Conservation (phyloP, 208 protist genomes). For the Leishmania major region DNA sequence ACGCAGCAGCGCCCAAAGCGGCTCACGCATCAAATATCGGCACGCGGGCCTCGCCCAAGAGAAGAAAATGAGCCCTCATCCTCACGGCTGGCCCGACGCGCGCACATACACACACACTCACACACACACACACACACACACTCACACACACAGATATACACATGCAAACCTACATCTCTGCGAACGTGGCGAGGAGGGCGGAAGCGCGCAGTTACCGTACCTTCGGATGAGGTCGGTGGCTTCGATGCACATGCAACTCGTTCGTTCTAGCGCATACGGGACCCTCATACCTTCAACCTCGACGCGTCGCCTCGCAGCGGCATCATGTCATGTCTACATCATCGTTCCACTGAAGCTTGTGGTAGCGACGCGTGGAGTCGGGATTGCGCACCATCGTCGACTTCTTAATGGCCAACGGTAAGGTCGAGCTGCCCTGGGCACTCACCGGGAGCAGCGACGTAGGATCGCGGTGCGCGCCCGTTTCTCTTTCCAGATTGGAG, state of each 20-base stretch:
- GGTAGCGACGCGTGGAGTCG: constrained; percentile 28
- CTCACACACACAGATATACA: neutral
- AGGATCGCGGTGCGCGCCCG: neutral
- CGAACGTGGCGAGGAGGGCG: neutral
- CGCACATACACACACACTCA: neutral
- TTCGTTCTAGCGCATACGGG: no score
- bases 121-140: neutral
- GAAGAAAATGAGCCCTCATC: neutral
- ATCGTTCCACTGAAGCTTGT: constrained; percentile 31
- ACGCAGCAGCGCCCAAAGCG: neutral
- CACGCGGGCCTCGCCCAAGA: neutral
- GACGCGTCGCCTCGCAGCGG: neutral
- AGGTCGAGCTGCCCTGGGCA: neutral
- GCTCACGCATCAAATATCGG: neutral
- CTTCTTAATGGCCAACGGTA: constrained; percentile 14
- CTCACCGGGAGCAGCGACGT: neutral
- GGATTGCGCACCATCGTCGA: constrained; percentile 33
- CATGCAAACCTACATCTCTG: neutral
- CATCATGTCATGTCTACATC: constrained; percentile 8
- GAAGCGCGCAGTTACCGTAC: neutral
- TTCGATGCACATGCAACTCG: neutral
- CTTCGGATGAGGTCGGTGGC: neutral
- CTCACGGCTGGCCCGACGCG: neutral
- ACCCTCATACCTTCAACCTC: neutral
- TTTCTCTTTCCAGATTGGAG: constrained; percentile 6